phyloP scores from a whole-genome alignment of 2,329 filamentous ascomycete genomes.

The Lasiodiplodia gonubiensis region DNA sequence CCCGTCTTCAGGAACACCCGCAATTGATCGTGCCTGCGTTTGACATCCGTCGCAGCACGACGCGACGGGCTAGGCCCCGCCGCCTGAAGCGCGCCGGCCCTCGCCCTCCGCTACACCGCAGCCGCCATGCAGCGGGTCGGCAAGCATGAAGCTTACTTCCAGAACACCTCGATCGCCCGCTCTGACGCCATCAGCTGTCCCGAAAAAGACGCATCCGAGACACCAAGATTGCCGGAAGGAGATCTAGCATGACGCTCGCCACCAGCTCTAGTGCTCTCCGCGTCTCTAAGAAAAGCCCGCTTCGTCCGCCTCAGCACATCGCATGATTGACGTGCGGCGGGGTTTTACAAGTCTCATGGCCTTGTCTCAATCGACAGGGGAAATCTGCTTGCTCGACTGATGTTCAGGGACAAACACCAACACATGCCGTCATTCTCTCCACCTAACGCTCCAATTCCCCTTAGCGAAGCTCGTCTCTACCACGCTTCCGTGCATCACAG shows the following conservation, averaged over 20 bases:
- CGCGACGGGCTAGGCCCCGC: constrained; percentile 23
- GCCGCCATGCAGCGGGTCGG: constrained; percentile 23
- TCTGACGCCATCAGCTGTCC: constrained; percentile 12
- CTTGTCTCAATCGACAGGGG: constrained; percentile 1
- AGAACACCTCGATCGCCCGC: constrained; percentile 16
- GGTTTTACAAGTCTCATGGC: constrained; percentile 9
- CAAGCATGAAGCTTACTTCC: constrained; percentile 25
- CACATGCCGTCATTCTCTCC: constrained; percentile 53
- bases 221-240: constrained; percentile 6
- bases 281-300: constrained; percentile 3
- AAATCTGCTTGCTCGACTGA: background rate
- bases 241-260: constrained; percentile 7
- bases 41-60: constrained; percentile 27
- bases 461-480: constrained; percentile 67
- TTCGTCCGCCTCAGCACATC: background rate
- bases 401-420: background rate
- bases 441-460: constrained; percentile 64
- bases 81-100: constrained; percentile 11
- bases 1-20: constrained; percentile 18
- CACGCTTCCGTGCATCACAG: constrained; percentile 63
- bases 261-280: background rate
- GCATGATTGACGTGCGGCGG: background rate
- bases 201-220: constrained; percentile 8
- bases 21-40: constrained; percentile 21
- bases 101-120: background rate